A percentile compares a stretch with the other conserved stretches of the same genome.
Conservation (phyloP, 106 monocot genomes). For the Vanilla planifolia region DNA sequence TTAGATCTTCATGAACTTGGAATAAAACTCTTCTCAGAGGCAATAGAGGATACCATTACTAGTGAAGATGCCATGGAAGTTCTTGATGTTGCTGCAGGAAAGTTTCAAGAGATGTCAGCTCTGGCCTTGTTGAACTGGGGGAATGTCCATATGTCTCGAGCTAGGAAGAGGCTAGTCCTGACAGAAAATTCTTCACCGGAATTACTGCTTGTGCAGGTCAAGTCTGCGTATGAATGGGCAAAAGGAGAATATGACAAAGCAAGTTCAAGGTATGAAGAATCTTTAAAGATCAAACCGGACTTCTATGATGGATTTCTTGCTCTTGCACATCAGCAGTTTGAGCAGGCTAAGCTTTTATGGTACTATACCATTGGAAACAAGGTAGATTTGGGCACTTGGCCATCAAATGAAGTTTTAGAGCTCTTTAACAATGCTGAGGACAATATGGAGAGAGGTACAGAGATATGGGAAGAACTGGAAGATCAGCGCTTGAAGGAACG, state of each 20-base stretch:
- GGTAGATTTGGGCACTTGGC: conserved; percentile 38
- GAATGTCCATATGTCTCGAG: conserved; percentile 87
- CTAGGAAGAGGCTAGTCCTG: conserved; percentile 52
- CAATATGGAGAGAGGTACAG: conserved; percentile 71
- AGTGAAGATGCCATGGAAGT: conserved; percentile 72
- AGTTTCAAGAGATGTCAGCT: conserved; percentile 90
- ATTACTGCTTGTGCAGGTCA: conserved; percentile 38
- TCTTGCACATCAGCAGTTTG: conserved; percentile 69
- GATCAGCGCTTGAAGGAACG: conserved; percentile 48
- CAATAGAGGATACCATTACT: conserved; percentile 73
- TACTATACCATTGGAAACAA: conserved; percentile 50
- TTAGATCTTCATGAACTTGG: conserved; percentile 80
- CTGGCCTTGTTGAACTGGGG: conserved; percentile 92
- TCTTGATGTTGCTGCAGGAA: conserved; percentile 32
- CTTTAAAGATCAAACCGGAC: conserved; percentile 65
- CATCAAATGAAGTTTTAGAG: conserved; percentile 46
- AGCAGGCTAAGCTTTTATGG: conserved; percentile 85
- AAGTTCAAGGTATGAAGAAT: conserved; percentile 58
- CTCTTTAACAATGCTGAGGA: conserved; percentile 77
- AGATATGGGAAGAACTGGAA: conserved; percentile 75
- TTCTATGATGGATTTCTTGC: conserved; percentile 77
- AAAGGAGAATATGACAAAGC: conserved; percentile 60
- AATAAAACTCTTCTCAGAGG: conserved; percentile 79
- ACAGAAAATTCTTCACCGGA: conserved; percentile 47
- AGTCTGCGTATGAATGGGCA: conserved; percentile 66